Conservation (phyloP, 1,139 yeast genomes). For the Suhomyces anneliseae region DNA sequence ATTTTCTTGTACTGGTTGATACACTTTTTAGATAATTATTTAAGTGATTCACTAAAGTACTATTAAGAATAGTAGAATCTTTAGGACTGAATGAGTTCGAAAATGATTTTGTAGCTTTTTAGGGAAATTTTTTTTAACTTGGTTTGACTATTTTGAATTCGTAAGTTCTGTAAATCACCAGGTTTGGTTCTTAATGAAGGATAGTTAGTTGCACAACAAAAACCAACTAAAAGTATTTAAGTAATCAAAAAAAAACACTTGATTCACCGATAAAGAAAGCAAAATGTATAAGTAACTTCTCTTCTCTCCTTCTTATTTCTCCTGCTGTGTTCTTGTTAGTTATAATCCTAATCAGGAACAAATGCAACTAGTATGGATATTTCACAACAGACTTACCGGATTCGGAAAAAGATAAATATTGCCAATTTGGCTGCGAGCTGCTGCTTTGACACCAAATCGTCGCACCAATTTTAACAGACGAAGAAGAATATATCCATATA, state of each 20-base stretch:
- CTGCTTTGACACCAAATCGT: conserved; percentile 5
- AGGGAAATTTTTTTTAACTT: no score
- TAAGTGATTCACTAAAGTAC: background rate
- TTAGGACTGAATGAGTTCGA: no score
- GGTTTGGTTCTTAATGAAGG: no score
- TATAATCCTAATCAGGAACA: conserved; percentile 9
- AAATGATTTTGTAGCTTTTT: no score
- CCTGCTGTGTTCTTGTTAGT: conserved; percentile 8
- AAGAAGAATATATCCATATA: no score
- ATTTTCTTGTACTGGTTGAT: conserved; percentile 18
- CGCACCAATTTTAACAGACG: background rate
- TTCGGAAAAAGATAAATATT: conserved; percentile 24
- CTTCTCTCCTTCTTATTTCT: conserved; percentile 2
- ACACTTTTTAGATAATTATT: background rate
- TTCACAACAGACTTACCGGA: conserved; percentile 18
- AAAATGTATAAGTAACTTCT: background rate
- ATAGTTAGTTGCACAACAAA: no score
- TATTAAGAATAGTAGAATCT: background rate
- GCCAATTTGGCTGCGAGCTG: conserved; percentile 11
- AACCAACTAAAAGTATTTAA: background rate
- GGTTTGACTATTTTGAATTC: no score
- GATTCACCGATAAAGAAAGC: background rate
- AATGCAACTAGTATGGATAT: conserved; percentile 5
- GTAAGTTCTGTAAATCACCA: no score
- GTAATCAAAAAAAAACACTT: background rate